Base-by-base conservation (phyloP, 2,329 filamentous ascomycete genomes). In the Aurifilum marmelostoma region DNA sequence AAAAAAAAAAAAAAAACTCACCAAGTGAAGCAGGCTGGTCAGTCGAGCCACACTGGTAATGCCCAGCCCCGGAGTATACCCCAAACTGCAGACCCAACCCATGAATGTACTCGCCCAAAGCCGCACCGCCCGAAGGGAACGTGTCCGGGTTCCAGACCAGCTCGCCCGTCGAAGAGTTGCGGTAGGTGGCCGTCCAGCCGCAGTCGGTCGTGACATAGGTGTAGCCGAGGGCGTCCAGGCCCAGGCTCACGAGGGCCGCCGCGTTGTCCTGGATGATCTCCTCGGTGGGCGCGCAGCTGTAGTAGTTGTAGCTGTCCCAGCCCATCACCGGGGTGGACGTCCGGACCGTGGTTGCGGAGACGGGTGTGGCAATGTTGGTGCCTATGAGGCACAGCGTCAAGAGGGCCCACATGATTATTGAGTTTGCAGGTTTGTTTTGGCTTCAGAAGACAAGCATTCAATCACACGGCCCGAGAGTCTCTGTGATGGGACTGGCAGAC, bases 271-370 rank as follows among this genome's bases (percentile, higher is more conserved):
- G 80, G 32, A 87, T 82, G 50, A 84, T 83, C 0, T 75, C 75
- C 71, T 87, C 83, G 54, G 78, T 83, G 0, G 83, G 83, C 1
- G 76, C 76, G 73, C 86, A 88, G 63, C 77, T 79, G 75, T 86
- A 87, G 54, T 83, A 79, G 66, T 89, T 89, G 72, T 89, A 89
- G 2, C 82, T 84, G 70, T 89, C 89, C 86, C 86, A 89, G 16
- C 86, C 81, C 82, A 83, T 82, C 0, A 80, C 79, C 2, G 82
- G 82, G 0, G 80, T 80, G 4, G 67, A 65, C 1, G 69, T 69
- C 18, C 69, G 69, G 21, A 71, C 64, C 12, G 67, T 71, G 8
- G 60, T 60, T 11, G 67, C 62, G 18, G 67, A 71, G 56, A 64
- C 69, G n/a, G 67, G 1, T 39, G 11, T 39, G 37, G 12, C 8